These are phyloP conservation scores for Trichoderma sp. DNA, from an alignment of 2,329 filamentous ascomycete genomes.

Conservation along the genomic window DNA sequence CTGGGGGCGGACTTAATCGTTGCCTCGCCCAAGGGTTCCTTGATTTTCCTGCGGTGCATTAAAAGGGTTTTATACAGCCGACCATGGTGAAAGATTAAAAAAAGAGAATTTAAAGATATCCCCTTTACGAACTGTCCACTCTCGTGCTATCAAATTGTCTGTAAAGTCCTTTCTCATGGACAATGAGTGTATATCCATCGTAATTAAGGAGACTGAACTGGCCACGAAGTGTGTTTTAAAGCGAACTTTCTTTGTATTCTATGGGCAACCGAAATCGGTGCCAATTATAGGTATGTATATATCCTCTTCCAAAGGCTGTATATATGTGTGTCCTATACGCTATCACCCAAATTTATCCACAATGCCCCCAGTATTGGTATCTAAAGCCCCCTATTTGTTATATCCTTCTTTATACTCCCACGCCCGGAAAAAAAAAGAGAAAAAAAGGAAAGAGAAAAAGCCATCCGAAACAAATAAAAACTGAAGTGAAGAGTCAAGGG, in stretches of 20 bases:
- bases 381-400: slow-evolving; percentile 8
- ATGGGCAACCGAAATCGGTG: neutral
- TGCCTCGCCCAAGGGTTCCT: slow-evolving; percentile 56
- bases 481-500: neutral
- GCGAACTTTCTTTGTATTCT: slow-evolving; percentile 5
- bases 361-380: slow-evolving; percentile 17
- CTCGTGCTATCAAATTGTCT: neutral
- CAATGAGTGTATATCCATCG: neutral
- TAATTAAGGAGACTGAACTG: neutral
- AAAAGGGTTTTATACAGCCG: slow-evolving; percentile 29
- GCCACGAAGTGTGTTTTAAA: neutral
- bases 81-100: slow-evolving; percentile 25
- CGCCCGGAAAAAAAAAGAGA: neutral
- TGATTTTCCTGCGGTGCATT: slow-evolving; percentile 24
- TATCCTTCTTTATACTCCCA: slow-evolving; percentile 17
- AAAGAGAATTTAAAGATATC: slow-evolving; percentile 22
- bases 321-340: slow-evolving; percentile 11
- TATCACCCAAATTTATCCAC: slow-evolving; percentile 15
- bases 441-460: neutral
- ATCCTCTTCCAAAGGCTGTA: slow-evolving; percentile 9
- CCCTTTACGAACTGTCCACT: neutral
- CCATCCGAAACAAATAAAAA: neutral
- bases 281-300: neutral
- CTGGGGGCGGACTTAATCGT: slow-evolving; percentile 85
- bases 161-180: neutral